A percentile compares a stretch with the other conserved stretches of the same genome.
Evolutionary conservation across 352 stramenopile genomes (phyloP).

Genomic region (Phytopythium cucurbitacearum): DNA sequence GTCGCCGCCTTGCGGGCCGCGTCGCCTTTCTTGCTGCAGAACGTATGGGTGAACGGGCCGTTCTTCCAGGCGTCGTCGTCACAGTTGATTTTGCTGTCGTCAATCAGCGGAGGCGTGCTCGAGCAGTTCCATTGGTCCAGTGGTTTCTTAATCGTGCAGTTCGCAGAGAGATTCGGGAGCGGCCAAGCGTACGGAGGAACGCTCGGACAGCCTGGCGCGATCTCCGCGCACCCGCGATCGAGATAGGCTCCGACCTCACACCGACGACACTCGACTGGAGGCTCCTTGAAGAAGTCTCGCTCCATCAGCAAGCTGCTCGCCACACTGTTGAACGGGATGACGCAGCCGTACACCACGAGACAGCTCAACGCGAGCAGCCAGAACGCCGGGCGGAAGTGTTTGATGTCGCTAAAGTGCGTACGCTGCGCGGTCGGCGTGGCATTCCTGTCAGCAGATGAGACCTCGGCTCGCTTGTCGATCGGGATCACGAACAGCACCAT

Average conservation of each 20-base stretch:
- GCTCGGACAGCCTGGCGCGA: slow-evolving; percentile 44
- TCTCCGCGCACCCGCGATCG: slow-evolving; percentile 40
- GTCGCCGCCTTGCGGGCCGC: slow-evolving; percentile 69
- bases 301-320: slow-evolving; percentile 91
- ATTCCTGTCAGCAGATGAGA: slow-evolving; percentile 18
- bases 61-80: slow-evolving; percentile 68
- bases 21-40: slow-evolving; percentile 57
- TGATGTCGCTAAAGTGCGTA: slow-evolving; percentile 71
- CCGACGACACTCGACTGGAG: slow-evolving; percentile 35
- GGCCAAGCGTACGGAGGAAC: slow-evolving; percentile 76
- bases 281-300: slow-evolving; percentile 82
- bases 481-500: slow-evolving; percentile 71
- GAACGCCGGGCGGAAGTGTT: slow-evolving; percentile 80
- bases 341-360: slow-evolving; percentile 90
- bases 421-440: slow-evolving; percentile 21
- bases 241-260: slow-evolving; percentile 60
- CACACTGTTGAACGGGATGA: slow-evolving; percentile 94
- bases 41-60: slow-evolving; percentile 47
- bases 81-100: slow-evolving; percentile 73
- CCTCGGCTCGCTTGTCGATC: slow-evolving; percentile 71
- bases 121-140: slow-evolving; percentile 59
- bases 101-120: slow-evolving; percentile 50
- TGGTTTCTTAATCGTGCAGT: slow-evolving; percentile 67
- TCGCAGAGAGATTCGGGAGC: slow-evolving; percentile 55
- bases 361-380: slow-evolving; percentile 90